Base-by-base conservation (phyloP, 192 early-diverging fungal species). In the Coemansia sp. region DNA sequence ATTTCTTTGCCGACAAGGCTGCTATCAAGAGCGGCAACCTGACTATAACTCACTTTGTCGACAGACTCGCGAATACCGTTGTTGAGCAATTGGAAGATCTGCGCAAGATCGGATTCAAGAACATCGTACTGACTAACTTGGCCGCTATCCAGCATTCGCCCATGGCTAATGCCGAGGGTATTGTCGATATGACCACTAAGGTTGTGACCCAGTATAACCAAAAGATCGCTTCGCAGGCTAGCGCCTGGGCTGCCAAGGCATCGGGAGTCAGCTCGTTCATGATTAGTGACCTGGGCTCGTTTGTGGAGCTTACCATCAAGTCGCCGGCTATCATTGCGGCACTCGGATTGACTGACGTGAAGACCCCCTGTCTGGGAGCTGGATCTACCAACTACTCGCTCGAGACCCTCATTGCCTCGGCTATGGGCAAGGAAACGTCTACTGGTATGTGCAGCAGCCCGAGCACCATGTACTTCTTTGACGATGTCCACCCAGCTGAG, bases 381-480 rank as follows among this genome's bases (percentile, higher is more conserved):
- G 61, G 71, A 8, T 65, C 76, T 43, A 29, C 68, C 3, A 65
- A 77, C n/a, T 74, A 82, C 71, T 76, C 76, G 66, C 74, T 82
- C 16, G 5, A 59, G 41, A 74, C 79, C 2, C 55, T 82, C 68
- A 60, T 82, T 8, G 46, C 78, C n/a, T 59, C 71, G 11, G 61
- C 74, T 16, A 27, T 83, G 27, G 34, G 78, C 46, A 71, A 66
- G 36, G 66, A 67, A 10, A 16, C 54, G 27, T 46, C 71, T 12
- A 44, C 72, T 12, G 47, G 75, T 3, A 47, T 78, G 69, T 83
- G 80, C 76, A 66, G 49, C 63, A 46, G 70, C 46, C 76, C 76
- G 10, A 78, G 76, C 70, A 70, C 68, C 55, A 72, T 73, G 73
- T 83, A 78, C 51, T 83, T 78, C 63, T 78, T 78, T 44, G 80